phyloP scores from a whole-genome alignment of 2,329 filamentous ascomycete genomes.

The Aspergillus pseudoterreus region DNA sequence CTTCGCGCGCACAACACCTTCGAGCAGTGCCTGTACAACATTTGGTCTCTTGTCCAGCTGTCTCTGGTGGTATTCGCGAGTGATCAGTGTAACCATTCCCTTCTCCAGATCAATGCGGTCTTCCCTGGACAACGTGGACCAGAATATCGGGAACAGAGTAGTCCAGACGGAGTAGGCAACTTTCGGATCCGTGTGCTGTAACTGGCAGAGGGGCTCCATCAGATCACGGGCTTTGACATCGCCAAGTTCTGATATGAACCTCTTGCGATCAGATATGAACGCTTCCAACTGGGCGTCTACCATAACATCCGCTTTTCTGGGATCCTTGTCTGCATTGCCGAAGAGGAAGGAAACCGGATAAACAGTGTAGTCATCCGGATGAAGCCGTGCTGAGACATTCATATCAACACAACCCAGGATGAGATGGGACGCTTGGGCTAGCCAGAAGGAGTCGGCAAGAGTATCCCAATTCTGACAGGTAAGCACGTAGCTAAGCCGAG shows the following conservation, averaged over 20 bases:
- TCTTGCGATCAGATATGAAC: slow-evolving; percentile 71
- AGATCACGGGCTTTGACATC: slow-evolving; percentile 86
- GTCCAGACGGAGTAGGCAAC: slow-evolving; percentile 90
- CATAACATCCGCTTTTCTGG: slow-evolving; percentile 61
- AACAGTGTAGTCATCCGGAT: slow-evolving; percentile 78
- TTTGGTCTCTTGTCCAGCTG: slow-evolving; percentile 95
- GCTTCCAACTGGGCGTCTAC: slow-evolving; percentile 77
- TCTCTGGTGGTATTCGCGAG: slow-evolving; percentile 90
- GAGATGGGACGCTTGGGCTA: slow-evolving; percentile 90
- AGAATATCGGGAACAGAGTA: slow-evolving; percentile 85
- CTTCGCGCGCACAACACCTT: slow-evolving; percentile 78
- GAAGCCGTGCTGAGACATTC: slow-evolving; percentile 71
- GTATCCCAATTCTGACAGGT: slow-evolving; percentile 96
- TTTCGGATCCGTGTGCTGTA: slow-evolving; percentile 82
- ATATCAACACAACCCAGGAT: slow-evolving; percentile 88
- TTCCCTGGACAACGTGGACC: slow-evolving; percentile 82
- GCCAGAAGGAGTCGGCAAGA: slow-evolving; percentile 90
- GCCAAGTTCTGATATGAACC: slow-evolving; percentile 78
- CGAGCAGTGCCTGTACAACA: slow-evolving; percentile 86
- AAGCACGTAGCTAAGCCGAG: slow-evolving; percentile 83
- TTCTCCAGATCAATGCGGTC: slow-evolving; percentile 88
- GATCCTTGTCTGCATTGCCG: slow-evolving; percentile 68
- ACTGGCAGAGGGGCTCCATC: slow-evolving; percentile 81
- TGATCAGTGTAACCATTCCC: slow-evolving; percentile 82
- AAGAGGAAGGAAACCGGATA: slow-evolving; percentile 72